phyloP scores from a whole-genome alignment of 192 early-diverging fungal species.

The Coemansia sp. region DNA sequence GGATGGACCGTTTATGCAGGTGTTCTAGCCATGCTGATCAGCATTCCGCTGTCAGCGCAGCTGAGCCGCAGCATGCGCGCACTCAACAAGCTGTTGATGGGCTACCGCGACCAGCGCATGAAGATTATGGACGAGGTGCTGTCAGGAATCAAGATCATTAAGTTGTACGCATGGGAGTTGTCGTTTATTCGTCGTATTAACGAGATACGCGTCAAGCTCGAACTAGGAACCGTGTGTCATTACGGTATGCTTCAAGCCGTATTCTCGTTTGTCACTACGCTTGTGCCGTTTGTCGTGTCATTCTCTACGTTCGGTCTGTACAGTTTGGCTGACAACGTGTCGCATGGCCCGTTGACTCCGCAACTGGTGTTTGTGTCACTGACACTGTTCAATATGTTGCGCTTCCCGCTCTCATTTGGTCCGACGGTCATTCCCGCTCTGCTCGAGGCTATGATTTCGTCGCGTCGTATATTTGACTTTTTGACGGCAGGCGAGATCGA shows the following conservation, averaged over 20 bases:
- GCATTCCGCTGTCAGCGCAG: slow-evolving; percentile 53
- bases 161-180: slow-evolving; percentile 64
- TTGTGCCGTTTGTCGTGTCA: slow-evolving; percentile 63
- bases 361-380: slow-evolving; percentile 83
- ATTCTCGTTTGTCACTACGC: slow-evolving; percentile 77
- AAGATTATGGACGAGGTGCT: slow-evolving; percentile 58
- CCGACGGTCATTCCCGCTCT: slow-evolving; percentile 71
- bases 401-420: slow-evolving; percentile 78
- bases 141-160: slow-evolving; percentile 58
- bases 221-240: slow-evolving; percentile 72
- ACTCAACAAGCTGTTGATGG: slow-evolving; percentile 11
- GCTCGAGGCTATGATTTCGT: slow-evolving; percentile 76
- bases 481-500: slow-evolving; percentile 74
- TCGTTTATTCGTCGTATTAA: slow-evolving; percentile 55
- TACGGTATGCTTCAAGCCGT: slow-evolving; percentile 68
- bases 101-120: slow-evolving; percentile 54
- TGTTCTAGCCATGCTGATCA: slow-evolving; percentile 4
- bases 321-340: slow-evolving; percentile 58
- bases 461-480: slow-evolving; percentile 74
- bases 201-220: slow-evolving; percentile 67
- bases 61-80: slow-evolving; percentile 20
- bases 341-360: slow-evolving; percentile 57
- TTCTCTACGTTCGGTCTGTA: slow-evolving; percentile 81
- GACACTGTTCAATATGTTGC: slow-evolving; percentile 86
- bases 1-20: slow-evolving; percentile 20